These are phyloP conservation scores for Pythium coloratum DNA, from an alignment of 352 stramenopile genomes.

Conservation along the genomic window DNA sequence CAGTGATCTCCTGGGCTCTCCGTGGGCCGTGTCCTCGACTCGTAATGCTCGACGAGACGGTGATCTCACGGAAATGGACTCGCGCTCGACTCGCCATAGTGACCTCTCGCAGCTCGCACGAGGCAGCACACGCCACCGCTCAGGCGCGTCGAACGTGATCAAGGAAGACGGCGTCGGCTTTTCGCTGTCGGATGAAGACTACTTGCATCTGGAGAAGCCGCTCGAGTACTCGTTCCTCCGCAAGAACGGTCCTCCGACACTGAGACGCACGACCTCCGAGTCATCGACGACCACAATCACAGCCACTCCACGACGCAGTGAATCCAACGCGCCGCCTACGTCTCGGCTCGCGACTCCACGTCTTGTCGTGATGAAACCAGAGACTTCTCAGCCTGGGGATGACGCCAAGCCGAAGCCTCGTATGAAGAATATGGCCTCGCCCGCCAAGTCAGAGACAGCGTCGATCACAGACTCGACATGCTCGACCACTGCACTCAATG, in stretches of 20 bases:
- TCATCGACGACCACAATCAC: background rate
- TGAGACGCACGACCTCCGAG: slow-evolving; percentile 6
- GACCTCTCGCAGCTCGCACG: slow-evolving; percentile 30
- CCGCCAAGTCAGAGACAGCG: slow-evolving; percentile 38
- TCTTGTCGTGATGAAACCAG: background rate
- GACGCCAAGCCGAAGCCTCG: slow-evolving; percentile 5
- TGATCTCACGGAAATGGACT: slow-evolving; percentile 33
- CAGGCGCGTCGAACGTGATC: slow-evolving; percentile 22
- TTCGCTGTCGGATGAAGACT: slow-evolving; percentile 72
- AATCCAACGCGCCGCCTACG: background rate
- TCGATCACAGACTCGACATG: slow-evolving; percentile 45
- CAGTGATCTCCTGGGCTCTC: slow-evolving; percentile 50
- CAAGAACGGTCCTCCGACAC: slow-evolving; percentile 4
- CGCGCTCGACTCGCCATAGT: slow-evolving; percentile 25
- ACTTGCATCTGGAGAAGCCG: slow-evolving; percentile 55
- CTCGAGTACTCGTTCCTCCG: slow-evolving; percentile 32
- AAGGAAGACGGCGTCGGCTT: slow-evolving; percentile 42
- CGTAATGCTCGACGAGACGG: slow-evolving; percentile 15
- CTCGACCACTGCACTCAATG: slow-evolving; percentile 52
- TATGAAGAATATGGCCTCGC: slow-evolving; percentile 47
- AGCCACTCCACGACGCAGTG: slow-evolving; percentile 4
- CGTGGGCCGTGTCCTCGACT: slow-evolving; percentile 25
- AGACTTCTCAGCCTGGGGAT: background rate
- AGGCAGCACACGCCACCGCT: slow-evolving; percentile 30
- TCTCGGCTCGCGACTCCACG: background rate